phyloP scores from a whole-genome alignment of 805 yeast species.

The Candida morakotiae region DNA sequence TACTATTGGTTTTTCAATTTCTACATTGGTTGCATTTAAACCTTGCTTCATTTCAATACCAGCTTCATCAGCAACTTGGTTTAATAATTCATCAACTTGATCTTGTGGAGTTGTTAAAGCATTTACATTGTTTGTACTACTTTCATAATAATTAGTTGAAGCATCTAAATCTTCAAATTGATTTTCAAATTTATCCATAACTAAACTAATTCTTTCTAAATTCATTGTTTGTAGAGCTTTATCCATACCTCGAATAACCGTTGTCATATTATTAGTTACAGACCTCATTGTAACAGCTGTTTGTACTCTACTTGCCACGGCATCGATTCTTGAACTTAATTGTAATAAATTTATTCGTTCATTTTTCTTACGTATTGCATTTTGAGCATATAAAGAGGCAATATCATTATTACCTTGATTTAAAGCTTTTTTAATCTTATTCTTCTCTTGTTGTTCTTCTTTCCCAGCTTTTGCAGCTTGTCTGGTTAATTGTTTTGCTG shows the following conservation, averaged over 20 bases:
- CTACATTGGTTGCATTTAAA: slow-evolving; percentile 61
- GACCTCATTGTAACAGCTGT: slow-evolving; percentile 98
- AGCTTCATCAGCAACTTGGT: slow-evolving; percentile 93
- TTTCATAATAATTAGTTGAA: slow-evolving; percentile 87
- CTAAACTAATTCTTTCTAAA: slow-evolving; percentile 83
- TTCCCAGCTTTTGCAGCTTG: slow-evolving; percentile 90
- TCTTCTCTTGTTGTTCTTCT: slow-evolving; percentile 83
- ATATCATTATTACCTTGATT: slow-evolving; percentile 84
- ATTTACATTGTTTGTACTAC: slow-evolving; percentile 81
- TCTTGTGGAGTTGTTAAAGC: slow-evolving; percentile 92
- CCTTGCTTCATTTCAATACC: slow-evolving; percentile 90
- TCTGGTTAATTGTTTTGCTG: slow-evolving; percentile 87
- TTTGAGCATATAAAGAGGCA: slow-evolving; percentile 91
- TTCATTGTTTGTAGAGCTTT: slow-evolving; percentile 94
- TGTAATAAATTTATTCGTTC: slow-evolving; percentile 80
- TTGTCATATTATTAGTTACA: slow-evolving; percentile 91
- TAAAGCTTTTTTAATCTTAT: slow-evolving; percentile 84
- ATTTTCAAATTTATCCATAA: slow-evolving; percentile 94
- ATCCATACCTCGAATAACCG: slow-evolving; percentile 94
- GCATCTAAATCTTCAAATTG: slow-evolving; percentile 97
- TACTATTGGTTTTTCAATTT: slow-evolving; percentile 35
- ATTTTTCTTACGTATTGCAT: slow-evolving; percentile 87
- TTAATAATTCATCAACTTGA: slow-evolving; percentile 86
- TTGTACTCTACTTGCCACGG: slow-evolving; percentile 93
- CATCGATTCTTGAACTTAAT: slow-evolving; percentile 86